Conservation (phyloP, 140 eudicot species). For the Ambrosia hybrid region DNA sequence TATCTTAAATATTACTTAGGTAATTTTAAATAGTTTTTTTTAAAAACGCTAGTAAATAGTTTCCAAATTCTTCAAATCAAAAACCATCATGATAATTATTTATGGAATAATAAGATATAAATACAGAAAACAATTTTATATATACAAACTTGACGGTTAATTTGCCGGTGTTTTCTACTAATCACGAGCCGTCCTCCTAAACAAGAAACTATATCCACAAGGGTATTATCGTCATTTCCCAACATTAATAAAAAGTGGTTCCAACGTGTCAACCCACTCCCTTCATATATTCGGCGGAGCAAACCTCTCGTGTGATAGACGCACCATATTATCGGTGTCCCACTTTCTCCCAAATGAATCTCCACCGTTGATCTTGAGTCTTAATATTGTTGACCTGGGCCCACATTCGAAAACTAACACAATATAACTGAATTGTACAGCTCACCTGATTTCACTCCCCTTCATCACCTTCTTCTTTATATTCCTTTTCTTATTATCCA, state of each 20-base stretch:
- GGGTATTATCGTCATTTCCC: slow-evolving; percentile 28
- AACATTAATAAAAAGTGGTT: background rate
- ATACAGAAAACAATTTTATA: too few relatives aligned
- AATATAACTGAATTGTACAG: slow-evolving; percentile 30
- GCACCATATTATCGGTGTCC: slow-evolving; percentile 30
- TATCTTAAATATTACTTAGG: too few relatives aligned
- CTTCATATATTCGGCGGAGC: slow-evolving; percentile 30
- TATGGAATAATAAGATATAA: too few relatives aligned
- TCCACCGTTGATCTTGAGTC: slow-evolving; percentile 28
- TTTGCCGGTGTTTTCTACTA: slow-evolving; percentile 17
- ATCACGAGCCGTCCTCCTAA: too few relatives aligned
- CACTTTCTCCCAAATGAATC: slow-evolving; percentile 27
- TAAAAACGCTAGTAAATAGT: too few relatives aligned
- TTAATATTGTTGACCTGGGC: slow-evolving; percentile 17
- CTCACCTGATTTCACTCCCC: slow-evolving; percentile 39
- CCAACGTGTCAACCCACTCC: slow-evolving; percentile 43
- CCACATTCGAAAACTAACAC: slow-evolving; percentile 22
- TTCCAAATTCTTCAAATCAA: too few relatives aligned
- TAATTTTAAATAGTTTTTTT: too few relatives aligned
- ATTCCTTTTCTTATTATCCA: too few relatives aligned
- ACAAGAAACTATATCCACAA: background rate
- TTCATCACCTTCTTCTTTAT: too few relatives aligned
- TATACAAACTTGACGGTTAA: background rate
- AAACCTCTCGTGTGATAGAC: slow-evolving; percentile 25
- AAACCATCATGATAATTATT: too few relatives aligned